Percentiles rank a stretch among this genome's conserved stretches.
Conservation (phyloP, 1,139 yeast genomes). For the Debaryomyces coudertii region DNA sequence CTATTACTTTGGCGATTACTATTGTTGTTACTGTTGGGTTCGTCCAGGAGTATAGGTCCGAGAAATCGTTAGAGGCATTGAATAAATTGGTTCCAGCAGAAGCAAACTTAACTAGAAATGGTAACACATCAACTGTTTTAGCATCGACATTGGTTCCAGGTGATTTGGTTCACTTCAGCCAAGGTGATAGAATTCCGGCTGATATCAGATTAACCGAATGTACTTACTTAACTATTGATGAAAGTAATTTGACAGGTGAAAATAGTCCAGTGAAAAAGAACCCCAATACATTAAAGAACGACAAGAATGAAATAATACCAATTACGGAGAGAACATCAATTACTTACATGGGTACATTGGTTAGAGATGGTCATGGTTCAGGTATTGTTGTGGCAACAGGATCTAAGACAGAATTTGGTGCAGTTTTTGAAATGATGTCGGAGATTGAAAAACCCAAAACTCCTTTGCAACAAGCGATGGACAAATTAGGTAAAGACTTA, state of each 20-base stretch:
- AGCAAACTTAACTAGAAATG: constrained; percentile 84
- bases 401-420: constrained; percentile 84
- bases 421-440: constrained; percentile 89
- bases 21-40: constrained; percentile 95
- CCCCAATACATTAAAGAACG: constrained; percentile 34
- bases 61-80: constrained; percentile 87
- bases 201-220: constrained; percentile 81
- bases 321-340: constrained; percentile 71
- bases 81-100: constrained; percentile 92
- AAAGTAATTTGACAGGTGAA: constrained; percentile 93
- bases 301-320: constrained; percentile 33
- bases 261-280: constrained; percentile 78
- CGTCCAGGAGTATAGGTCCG: constrained; percentile 94
- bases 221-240: constrained; percentile 81
- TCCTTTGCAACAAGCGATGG: constrained; percentile 94
- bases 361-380: constrained; percentile 88
- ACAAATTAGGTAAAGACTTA: constrained; percentile 85
- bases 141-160: constrained; percentile 93
- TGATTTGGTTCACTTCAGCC: constrained; percentile 81
- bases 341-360: constrained; percentile 95
- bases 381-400: constrained; percentile 96
- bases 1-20: constrained; percentile 83
- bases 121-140: constrained; percentile 71
- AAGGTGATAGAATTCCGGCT: constrained; percentile 96
- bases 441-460: constrained; percentile 94